phyloP scores from a whole-genome alignment of 768 basidiomycete species.

The Tylopilus cervinicoccineus region DNA sequence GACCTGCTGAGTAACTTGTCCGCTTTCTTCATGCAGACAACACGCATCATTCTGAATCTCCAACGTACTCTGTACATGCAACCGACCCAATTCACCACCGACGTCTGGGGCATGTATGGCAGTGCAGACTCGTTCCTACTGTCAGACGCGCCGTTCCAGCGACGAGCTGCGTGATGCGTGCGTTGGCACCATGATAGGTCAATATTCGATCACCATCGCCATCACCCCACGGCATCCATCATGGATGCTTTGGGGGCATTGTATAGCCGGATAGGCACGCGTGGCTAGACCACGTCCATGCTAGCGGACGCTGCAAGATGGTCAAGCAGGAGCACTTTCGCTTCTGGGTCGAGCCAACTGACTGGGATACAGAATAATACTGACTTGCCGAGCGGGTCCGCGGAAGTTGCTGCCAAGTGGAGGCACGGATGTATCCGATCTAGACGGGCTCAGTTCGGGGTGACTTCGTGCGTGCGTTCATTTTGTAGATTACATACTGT shows the following conservation, averaged over 20 bases:
- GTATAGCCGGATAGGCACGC: background rate
- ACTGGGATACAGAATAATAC: background rate
- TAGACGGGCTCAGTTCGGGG: slow-evolving; percentile 1
- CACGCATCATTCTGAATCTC: slow-evolving; percentile 19
- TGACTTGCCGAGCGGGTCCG: background rate
- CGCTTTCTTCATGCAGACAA: slow-evolving; percentile 3
- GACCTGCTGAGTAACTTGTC: too few relatives aligned
- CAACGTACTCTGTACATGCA: background rate
- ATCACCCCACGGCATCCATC: background rate
- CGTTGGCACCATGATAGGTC: too few relatives aligned
- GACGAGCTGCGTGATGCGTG: background rate
- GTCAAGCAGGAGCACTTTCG: background rate
- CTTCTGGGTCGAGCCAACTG: background rate
- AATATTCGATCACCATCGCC: background rate
- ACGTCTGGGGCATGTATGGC: slow-evolving; percentile 10
- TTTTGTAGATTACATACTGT: slow-evolving; percentile 1
- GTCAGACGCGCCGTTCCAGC: background rate
- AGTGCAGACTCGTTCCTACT: slow-evolving; percentile 15
- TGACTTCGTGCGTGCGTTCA: background rate
- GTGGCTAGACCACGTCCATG: background rate
- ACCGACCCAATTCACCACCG: slow-evolving; percentile 12
- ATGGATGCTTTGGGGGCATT: background rate
- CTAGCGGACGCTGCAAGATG: background rate
- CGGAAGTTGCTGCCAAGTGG: background rate
- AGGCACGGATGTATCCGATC: background rate